Evolutionary conservation across 2,329 filamentous ascomycete species (phyloP), one percentile per base, ranked within the genome.

Genomic region (Diaporthe eres): DNA sequence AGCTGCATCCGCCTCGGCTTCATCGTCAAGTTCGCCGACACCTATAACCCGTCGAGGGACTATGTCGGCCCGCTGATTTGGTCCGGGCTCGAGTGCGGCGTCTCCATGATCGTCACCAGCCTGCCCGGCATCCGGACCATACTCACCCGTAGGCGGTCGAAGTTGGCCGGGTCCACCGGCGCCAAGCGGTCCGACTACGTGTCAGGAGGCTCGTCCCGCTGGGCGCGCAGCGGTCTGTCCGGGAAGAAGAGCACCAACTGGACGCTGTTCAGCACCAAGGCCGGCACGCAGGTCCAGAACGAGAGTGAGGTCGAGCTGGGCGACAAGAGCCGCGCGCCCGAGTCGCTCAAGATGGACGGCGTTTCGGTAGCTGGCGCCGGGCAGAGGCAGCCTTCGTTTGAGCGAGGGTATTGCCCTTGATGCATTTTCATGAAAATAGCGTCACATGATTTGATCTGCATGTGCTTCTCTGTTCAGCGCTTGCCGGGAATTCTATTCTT

Each of bases 41-140:
- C 81, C 13, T 75, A 78, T 15, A 85, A 86, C 58, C 84, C 85
- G 3, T 84, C 84, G 1, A 86, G 85, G 84, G 84, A 86, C 76
- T 84, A 86, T 39, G 83, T 82, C 4, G 82, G 85, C 74, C 79
- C 81, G 4, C 75, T 86, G 28, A 82, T 87, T 68, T 87, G 86
- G 86, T 84, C 84, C 5, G 85, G 85, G 3, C 77, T 87, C 28
- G 86, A 87, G 78, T 80, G 86, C 15, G 82, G 84, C 1, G 81
- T 85, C 1, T 83, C 86, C 34, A 82, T 87, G 58, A 81, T 87
- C 47, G 83, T 86, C 31, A 82, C 82, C 37, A 86, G 83, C 49
- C 79, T 87, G 7, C 86, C 86, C 2, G 83, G 82, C 0, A 83
- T 86, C 8, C 82, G 85, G 57, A 78, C 81, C 6, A 75, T 85